Evolutionary conservation across 1,284 basidiomycete genomes (phyloP).

Genomic region (Pterulicium gracile): DNA sequence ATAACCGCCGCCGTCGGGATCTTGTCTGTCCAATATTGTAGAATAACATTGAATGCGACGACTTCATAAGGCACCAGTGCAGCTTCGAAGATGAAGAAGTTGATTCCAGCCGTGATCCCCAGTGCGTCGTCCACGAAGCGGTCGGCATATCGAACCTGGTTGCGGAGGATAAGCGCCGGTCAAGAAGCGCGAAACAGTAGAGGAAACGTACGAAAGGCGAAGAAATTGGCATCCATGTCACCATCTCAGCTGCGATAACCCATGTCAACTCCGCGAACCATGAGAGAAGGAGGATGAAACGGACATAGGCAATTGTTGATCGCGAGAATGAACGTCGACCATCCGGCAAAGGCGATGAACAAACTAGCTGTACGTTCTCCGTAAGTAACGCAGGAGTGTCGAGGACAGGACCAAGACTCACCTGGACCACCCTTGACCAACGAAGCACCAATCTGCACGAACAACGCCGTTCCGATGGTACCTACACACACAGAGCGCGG

Average conservation of each 20-base stretch:
- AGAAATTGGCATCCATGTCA: constrained; percentile 38
- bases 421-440: constrained; percentile 36
- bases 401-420: constrained; percentile 12
- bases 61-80: constrained; percentile 35
- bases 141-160: constrained; percentile 33
- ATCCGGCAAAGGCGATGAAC: constrained; percentile 33
- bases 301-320: constrained; percentile 35
- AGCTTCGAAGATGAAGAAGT: constrained; percentile 36
- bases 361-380: constrained; percentile 22
- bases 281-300: constrained; percentile 6
- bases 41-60: constrained; percentile 32
- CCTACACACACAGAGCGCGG: too few relatives aligned
- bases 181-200: neutral
- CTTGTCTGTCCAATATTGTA: constrained; percentile 39
- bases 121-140: constrained; percentile 37
- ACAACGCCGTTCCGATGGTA: constrained; percentile 35
- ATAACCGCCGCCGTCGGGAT: constrained; percentile 32
- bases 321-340: constrained; percentile 34
- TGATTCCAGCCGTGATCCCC: constrained; percentile 33
- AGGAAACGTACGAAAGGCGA: constrained; percentile 30
- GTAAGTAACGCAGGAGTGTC: neutral
- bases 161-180: neutral
- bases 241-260: constrained; percentile 33
- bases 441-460: constrained; percentile 33
- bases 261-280: neutral